phyloP scores from a whole-genome alignment of 1,284 basidiomycete species.

The Puccinia sorghi region DNA sequence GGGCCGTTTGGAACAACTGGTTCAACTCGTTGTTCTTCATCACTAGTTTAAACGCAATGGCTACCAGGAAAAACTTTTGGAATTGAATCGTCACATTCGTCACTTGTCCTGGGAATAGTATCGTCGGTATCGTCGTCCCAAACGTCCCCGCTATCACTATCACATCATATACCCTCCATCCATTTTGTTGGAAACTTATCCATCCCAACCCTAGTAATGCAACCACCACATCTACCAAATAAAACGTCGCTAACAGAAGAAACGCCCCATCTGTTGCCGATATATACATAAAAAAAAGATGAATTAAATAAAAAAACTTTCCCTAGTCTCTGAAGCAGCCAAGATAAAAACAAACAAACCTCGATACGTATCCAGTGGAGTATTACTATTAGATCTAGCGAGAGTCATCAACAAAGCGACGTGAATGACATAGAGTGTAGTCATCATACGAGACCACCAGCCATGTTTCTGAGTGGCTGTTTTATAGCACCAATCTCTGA shows the following conservation, averaged over 20 bases:
- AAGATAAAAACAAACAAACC: constrained; percentile 53
- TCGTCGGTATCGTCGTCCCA: constrained; percentile 75
- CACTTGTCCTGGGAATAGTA: constrained; percentile 59
- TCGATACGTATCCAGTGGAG: constrained; percentile 26
- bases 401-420: constrained; percentile 74
- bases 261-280: constrained; percentile 71
- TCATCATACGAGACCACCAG: constrained; percentile 86
- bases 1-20: constrained; percentile 92
- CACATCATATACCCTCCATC: constrained; percentile 83
- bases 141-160: constrained; percentile 79
- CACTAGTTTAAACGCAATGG: constrained; percentile 90
- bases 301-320: background rate
- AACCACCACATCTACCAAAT: constrained; percentile 75
- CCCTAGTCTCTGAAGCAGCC: background rate
- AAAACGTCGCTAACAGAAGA: constrained; percentile 72
- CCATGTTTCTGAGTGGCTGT: constrained; percentile 88
- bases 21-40: constrained; percentile 86
- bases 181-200: constrained; percentile 78
- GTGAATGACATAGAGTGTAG: constrained; percentile 78
- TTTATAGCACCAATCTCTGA: constrained; percentile 87
- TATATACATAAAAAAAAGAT: background rate
- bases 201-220: constrained; percentile 82
- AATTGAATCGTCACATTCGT: constrained; percentile 64
- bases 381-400: constrained; percentile 31
- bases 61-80: constrained; percentile 91